Percentiles rank a stretch among this genome's conserved stretches.
Conservation (phyloP, 352 stramenopile genomes). For the Pythium chondricola region DNA sequence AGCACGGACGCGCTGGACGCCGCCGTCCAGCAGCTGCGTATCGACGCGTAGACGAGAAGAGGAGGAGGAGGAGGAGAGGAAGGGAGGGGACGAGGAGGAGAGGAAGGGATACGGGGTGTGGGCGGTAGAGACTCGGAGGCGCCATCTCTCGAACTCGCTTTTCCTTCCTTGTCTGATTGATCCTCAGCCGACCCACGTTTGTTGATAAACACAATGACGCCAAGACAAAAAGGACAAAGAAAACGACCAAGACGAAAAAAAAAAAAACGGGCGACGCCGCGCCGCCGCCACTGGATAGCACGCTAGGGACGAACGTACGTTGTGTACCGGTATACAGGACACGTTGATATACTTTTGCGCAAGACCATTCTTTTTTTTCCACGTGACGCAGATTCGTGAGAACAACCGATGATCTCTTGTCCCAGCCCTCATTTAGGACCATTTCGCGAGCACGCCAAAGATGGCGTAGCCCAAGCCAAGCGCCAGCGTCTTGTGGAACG, state of each 20-base stretch:
- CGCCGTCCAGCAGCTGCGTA: slow-evolving; percentile 62
- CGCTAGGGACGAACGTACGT: too few species aligned
- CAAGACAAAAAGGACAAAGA: too few species aligned
- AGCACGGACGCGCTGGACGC: slow-evolving; percentile 43
- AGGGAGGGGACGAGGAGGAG: neutral
- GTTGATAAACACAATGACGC: too few species aligned
- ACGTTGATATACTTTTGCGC: too few species aligned
- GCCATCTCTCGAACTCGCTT: too few species aligned
- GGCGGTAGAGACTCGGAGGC: too few species aligned
- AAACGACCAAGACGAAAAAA: too few species aligned
- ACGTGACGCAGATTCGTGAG: neutral
- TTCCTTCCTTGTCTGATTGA: too few species aligned
- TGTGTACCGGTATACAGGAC: too few species aligned
- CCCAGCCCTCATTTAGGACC: slow-evolving; percentile 31
- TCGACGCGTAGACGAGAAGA: slow-evolving; percentile 27
- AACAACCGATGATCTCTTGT: neutral
- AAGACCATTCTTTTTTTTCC: neutral
- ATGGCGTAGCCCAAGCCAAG: slow-evolving; percentile 64
- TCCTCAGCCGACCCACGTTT: too few species aligned
- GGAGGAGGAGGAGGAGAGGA: slow-evolving; percentile 8
- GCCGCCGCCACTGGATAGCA: too few species aligned
- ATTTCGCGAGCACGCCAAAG: slow-evolving; percentile 75
- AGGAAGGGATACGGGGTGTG: neutral
- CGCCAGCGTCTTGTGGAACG: slow-evolving; percentile 38
- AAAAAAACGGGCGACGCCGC: too few species aligned